These are phyloP conservation scores for Ustilago bromivora DNA, from an alignment of 1,284 basidiomycete genomes.

Conservation along the genomic window DNA sequence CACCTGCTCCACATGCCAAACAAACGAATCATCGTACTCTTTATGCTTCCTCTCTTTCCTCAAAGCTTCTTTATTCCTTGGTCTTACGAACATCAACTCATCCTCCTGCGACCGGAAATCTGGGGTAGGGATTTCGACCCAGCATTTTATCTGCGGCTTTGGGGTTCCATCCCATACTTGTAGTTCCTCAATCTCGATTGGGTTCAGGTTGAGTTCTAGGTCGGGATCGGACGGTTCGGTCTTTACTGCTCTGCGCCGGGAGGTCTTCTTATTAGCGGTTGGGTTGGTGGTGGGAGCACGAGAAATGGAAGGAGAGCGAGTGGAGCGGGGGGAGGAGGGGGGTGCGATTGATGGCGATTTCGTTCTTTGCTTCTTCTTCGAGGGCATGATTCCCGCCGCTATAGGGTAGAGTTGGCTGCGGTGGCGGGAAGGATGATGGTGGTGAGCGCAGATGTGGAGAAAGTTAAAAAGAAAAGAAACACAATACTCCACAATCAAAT, in stretches of 20 bases:
- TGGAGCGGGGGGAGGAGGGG: slow-evolving; percentile 17
- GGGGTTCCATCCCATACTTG: slow-evolving; percentile 10
- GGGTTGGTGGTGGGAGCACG: slow-evolving; percentile 8
- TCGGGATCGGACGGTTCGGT: neutral
- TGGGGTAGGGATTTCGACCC: slow-evolving; percentile 22
- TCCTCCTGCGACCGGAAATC: slow-evolving; percentile 12
- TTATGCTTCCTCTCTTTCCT: slow-evolving; percentile 21
- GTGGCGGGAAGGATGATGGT: neutral
- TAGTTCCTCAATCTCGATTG: neutral
- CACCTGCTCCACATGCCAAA: slow-evolving; percentile 14
- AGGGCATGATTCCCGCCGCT: slow-evolving; percentile 9
- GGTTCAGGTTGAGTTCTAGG: neutral
- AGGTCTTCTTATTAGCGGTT: neutral
- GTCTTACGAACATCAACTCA: slow-evolving; percentile 22
- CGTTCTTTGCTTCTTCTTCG: slow-evolving; percentile 25
- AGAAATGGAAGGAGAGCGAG: slow-evolving; percentile 27
- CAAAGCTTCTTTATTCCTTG: slow-evolving; percentile 5
- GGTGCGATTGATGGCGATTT: slow-evolving; percentile 2
- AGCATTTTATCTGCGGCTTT: slow-evolving; percentile 12
- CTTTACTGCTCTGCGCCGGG: slow-evolving; percentile 4
- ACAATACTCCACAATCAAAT: neutral
- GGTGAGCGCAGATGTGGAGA: neutral
- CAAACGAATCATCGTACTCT: slow-evolving; percentile 3
- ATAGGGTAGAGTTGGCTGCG: neutral
- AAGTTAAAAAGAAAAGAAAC: neutral